phyloP scores from a whole-genome alignment of 352 stramenopile species.

The Pythium phragmitis region DNA sequence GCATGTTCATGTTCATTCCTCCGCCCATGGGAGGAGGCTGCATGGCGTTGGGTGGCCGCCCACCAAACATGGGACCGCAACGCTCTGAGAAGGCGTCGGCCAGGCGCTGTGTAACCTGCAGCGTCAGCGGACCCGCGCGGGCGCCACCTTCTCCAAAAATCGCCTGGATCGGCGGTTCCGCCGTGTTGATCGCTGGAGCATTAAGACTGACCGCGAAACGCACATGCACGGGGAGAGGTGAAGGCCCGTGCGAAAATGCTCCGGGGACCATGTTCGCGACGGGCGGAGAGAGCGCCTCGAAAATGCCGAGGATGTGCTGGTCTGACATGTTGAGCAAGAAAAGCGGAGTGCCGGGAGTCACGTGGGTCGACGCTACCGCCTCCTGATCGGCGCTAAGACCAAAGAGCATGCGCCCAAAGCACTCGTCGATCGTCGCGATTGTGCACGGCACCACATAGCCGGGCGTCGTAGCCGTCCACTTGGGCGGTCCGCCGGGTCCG shows the following conservation, averaged over 20 bases:
- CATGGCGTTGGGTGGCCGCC: conserved; percentile 29
- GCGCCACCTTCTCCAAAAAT: conserved; percentile 63
- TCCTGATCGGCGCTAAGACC: conserved; percentile 77
- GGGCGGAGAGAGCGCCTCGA: conserved; percentile 75
- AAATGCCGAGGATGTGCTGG: conserved; percentile 81
- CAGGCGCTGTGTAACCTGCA: conserved; percentile 66
- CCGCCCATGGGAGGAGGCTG: conserved; percentile 29
- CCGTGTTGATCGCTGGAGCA: conserved; percentile 62
- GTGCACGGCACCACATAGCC: conserved; percentile 87
- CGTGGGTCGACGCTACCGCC: conserved; percentile 49
- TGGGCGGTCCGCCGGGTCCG: conserved; percentile 23
- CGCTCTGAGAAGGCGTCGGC: conserved; percentile 74
- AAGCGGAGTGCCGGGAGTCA: conserved; percentile 75
- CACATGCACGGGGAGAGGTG: conserved; percentile 71
- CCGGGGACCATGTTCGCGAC: conserved; percentile 78
- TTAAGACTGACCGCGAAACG: conserved; percentile 72
- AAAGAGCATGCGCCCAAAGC: conserved; percentile 86
- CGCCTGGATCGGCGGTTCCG: conserved; percentile 72
- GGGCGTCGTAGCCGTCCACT: conserved; percentile 49
- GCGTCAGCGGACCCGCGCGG: conserved; percentile 54
- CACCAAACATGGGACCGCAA: conserved; percentile 44
- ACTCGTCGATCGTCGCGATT: conserved; percentile 81
- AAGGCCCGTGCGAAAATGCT: conserved; percentile 66
- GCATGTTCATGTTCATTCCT: conserved; percentile 7
- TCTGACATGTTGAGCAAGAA: conserved; percentile 87